These are phyloP conservation scores for Hymenoscyphus linearis DNA, from an alignment of 2,329 filamentous ascomycete genomes.

Conservation along the genomic window DNA sequence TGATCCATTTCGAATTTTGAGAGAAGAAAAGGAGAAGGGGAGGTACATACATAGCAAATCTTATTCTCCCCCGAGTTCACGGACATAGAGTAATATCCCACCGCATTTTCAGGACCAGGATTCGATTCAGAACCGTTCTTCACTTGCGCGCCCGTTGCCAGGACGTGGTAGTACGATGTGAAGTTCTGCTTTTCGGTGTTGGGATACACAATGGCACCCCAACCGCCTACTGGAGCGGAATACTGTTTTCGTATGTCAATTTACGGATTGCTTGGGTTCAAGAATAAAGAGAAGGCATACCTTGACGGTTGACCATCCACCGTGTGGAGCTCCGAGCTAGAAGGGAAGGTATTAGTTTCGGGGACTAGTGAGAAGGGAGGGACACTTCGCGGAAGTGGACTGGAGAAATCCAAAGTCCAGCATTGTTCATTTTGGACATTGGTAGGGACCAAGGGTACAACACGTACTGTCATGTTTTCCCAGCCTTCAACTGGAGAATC, in stretches of 20 bases:
- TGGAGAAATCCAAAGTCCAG: neutral
- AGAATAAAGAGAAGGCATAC: neutral
- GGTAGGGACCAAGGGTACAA: neutral
- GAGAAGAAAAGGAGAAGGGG: neutral
- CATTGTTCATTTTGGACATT: neutral
- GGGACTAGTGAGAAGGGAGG: neutral
- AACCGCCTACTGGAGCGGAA: constrained; percentile 18
- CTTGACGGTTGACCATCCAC: neutral
- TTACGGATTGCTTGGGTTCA: neutral
- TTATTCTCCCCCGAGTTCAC: constrained; percentile 38
- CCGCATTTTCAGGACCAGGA: constrained; percentile 36
- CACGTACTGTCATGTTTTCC: neutral
- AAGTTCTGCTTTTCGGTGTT: constrained; percentile 29
- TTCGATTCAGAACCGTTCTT: constrained; percentile 35
- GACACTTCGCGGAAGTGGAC: no score
- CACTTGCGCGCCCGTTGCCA: constrained; percentile 43
- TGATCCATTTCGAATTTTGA: no score
- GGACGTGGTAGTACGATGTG: constrained; percentile 41
- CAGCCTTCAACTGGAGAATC: neutral
- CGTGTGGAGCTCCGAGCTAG: neutral
- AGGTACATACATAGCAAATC: constrained; percentile 28
- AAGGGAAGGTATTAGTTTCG: neutral
- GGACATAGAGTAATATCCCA: constrained; percentile 44
- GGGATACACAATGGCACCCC: constrained; percentile 15
- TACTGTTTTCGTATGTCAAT: constrained; percentile 8